Evolutionary conservation across 331 rosid species (phyloP).

Genomic region (Arachis monticola): DNA sequence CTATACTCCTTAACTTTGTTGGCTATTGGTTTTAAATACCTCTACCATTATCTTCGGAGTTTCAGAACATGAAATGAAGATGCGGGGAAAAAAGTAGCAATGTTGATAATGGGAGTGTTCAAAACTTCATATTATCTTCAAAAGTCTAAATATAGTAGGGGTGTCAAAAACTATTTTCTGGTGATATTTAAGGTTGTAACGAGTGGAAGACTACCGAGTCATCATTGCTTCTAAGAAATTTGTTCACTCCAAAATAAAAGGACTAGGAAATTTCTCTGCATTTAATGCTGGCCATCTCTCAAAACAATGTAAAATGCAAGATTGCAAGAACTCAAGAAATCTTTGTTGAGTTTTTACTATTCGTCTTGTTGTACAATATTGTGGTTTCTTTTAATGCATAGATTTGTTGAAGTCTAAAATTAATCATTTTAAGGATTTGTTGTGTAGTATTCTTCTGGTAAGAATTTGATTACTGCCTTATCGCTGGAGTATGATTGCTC

Average conservation of each 20-base stretch:
- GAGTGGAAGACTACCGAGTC: not conserved
- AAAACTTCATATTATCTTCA: not conserved
- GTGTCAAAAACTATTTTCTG: not conserved
- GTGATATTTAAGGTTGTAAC: not conserved
- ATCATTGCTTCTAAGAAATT: not conserved
- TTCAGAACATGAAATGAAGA: not conserved
- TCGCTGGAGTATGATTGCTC: not conserved
- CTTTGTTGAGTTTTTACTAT: constrained; percentile 2
- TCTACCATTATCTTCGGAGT: not conserved
- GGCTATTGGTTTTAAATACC: not conserved
- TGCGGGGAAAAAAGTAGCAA: not conserved
- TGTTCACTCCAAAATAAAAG: not conserved
- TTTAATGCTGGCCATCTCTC: constrained; percentile 4
- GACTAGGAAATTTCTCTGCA: not conserved
- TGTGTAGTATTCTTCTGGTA: constrained; percentile 20
- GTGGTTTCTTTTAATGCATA: not conserved
- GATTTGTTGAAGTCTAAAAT: constrained; percentile 12
- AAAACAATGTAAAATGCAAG: constrained; percentile 2
- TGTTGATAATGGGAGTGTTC: not conserved
- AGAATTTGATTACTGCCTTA: constrained; percentile 9
- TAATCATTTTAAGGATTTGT: constrained; percentile 17
- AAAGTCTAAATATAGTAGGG: not conserved
- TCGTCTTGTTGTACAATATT: constrained; percentile 4
- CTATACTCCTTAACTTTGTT: not conserved
- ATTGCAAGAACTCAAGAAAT: not conserved